Conservation (phyloP, 805 yeast species). For the Candida argentea region DNA sequence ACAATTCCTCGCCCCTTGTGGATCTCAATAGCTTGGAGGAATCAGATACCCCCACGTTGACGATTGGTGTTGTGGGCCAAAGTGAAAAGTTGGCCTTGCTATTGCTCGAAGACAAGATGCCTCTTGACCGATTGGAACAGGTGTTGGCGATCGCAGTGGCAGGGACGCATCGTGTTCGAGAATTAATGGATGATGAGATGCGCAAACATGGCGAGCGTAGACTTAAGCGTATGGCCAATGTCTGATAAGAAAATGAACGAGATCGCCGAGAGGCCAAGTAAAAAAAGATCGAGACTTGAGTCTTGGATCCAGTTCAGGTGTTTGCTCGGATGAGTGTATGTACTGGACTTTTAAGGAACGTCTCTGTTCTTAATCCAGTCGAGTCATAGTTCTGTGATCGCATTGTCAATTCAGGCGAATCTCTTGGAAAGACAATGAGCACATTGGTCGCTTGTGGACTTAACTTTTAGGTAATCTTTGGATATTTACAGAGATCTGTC, state of each 20-base stretch:
- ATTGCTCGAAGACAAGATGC: slow-evolving; percentile 73
- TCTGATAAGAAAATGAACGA: slow-evolving; percentile 9
- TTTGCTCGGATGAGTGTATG: background rate
- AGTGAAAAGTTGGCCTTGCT: slow-evolving; percentile 70
- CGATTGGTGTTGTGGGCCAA: slow-evolving; percentile 78
- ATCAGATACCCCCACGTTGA: slow-evolving; percentile 67
- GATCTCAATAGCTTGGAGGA: slow-evolving; percentile 83
- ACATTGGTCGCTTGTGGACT: no score
- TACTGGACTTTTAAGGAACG: background rate
- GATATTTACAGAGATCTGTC: no score
- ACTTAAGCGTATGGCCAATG: slow-evolving; percentile 42
- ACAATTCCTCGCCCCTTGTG: slow-evolving; percentile 64
- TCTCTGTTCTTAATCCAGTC: background rate
- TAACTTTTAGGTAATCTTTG: no score
- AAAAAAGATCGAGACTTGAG: slow-evolving; percentile 1
- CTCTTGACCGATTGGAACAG: slow-evolving; percentile 68
- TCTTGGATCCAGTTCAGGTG: background rate
- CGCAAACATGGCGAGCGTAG: slow-evolving; percentile 49
- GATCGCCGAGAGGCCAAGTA: slow-evolving; percentile 2
- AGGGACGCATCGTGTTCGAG: slow-evolving; percentile 76
- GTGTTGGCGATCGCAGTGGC: slow-evolving; percentile 75
- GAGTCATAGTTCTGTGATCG: background rate
- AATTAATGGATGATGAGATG: slow-evolving; percentile 78
- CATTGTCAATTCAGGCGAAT: no score
- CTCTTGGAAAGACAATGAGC: no score